These are phyloP conservation scores for Schizochytrium sp. DNA, from an alignment of 108 stramenopile species.

Conservation along the genomic window DNA sequence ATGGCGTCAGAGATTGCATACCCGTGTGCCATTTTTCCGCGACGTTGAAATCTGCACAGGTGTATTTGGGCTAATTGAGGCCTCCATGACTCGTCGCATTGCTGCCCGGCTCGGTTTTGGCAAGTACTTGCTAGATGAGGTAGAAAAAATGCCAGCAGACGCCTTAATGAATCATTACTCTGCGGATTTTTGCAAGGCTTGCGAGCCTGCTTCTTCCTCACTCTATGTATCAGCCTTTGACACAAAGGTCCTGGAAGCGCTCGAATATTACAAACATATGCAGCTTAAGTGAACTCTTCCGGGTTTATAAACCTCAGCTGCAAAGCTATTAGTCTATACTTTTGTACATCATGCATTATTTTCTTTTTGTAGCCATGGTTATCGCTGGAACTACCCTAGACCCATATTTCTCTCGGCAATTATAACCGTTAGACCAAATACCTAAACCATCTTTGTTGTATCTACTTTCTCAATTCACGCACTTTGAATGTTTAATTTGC, in stretches of 20 bases:
- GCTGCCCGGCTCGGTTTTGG: conserved; percentile 23
- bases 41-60: not conserved
- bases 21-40: not conserved
- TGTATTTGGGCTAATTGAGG: not conserved
- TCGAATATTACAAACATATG: not conserved
- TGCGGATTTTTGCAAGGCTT: not conserved
- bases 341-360: too few species aligned
- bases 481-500: too few species aligned
- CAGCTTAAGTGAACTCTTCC: not conserved
- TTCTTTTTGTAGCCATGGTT: too few species aligned
- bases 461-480: too few species aligned
- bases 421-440: too few species aligned
- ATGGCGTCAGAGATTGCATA: not conserved
- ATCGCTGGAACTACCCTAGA: too few species aligned
- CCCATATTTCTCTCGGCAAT: too few species aligned
- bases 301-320: not conserved
- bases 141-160: not conserved
- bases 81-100: conserved; percentile 14
- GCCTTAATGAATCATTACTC: not conserved
- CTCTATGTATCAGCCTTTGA: conserved; percentile 28
- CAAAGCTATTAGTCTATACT: too few species aligned
- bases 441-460: too few species aligned
- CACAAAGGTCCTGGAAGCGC: not conserved
- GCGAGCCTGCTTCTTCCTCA: not conserved
- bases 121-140: not conserved